These are phyloP conservation scores for Irpex sp. DNA, from an alignment of 1,284 basidiomycete species.

Conservation along the genomic window DNA sequence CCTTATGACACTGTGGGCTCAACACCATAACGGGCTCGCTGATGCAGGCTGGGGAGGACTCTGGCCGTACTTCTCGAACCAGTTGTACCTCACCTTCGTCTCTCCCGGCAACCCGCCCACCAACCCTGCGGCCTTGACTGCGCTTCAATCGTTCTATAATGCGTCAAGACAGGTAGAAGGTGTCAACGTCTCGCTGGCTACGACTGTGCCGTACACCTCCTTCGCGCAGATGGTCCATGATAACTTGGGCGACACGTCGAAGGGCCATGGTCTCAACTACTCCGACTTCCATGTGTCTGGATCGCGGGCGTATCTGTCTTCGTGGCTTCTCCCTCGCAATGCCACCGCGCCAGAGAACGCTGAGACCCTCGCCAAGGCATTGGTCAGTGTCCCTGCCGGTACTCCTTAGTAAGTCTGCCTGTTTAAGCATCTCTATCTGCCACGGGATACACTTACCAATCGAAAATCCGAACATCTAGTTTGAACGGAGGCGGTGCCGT, in stretches of 20 bases:
- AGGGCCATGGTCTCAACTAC: neutral
- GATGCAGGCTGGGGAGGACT: constrained; percentile 18
- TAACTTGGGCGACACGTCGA: neutral
- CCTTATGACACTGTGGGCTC: constrained; percentile 19
- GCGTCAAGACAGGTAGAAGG: neutral
- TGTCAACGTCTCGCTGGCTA: neutral
- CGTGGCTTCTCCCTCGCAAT: neutral
- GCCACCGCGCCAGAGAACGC: neutral
- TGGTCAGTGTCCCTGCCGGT: neutral
- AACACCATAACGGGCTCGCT: constrained; percentile 18
- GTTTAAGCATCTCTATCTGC: neutral
- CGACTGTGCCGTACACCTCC: neutral
- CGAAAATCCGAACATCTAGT: neutral
- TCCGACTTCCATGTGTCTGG: neutral
- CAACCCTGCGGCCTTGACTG: neutral
- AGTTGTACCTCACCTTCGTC: neutral
- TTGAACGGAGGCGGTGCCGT: neutral
- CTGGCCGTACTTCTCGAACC: neutral
- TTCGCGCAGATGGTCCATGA: neutral
- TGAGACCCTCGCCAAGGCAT: neutral
- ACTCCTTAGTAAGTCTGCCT: neutral
- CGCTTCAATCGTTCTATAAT: neutral
- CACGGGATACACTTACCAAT: neutral
- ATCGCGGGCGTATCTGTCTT: neutral
- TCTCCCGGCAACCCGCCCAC: neutral